phyloP scores from a whole-genome alignment of 2,329 filamentous ascomycete genomes.

The Fusarium sp. region DNA sequence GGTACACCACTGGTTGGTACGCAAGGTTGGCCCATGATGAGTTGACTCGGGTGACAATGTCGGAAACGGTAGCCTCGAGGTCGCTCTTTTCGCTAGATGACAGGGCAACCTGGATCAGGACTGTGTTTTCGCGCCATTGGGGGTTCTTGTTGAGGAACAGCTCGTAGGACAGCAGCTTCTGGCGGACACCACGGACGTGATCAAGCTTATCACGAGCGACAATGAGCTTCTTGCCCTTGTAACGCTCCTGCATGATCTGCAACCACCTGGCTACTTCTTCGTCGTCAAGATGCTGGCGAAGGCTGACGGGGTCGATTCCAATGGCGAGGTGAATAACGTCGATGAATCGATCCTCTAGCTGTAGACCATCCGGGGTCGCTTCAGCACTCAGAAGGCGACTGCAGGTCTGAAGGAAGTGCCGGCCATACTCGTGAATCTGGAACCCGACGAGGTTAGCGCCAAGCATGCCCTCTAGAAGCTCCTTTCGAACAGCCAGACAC shows the following conservation, averaged over 20 bases:
- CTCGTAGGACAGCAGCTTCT: slow-evolving; percentile 94
- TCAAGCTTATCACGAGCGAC: slow-evolving; percentile 96
- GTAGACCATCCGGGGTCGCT: slow-evolving; percentile 88
- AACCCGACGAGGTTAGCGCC: slow-evolving; percentile 95
- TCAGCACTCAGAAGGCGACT: slow-evolving; percentile 92
- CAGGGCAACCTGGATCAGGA: slow-evolving; percentile 94
- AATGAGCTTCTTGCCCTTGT: slow-evolving; percentile 90
- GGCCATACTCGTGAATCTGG: slow-evolving; percentile 92
- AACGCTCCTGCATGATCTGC: slow-evolving; percentile 84
- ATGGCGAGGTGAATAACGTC: slow-evolving; percentile 90
- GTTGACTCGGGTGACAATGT: slow-evolving; percentile 96
- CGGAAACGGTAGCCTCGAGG: slow-evolving; percentile 88
- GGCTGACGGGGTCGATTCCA: slow-evolving; percentile 87
- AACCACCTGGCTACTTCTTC: slow-evolving; percentile 85
- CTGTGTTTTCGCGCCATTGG: slow-evolving; percentile 88
- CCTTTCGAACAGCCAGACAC: slow-evolving; percentile 87
- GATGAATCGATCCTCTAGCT: slow-evolving; percentile 93
- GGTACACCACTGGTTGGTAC: slow-evolving; percentile 92
- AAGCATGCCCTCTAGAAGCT: slow-evolving; percentile 92
- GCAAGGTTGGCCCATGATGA: slow-evolving; percentile 91
- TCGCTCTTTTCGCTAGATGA: slow-evolving; percentile 92
- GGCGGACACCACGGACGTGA: slow-evolving; percentile 90
- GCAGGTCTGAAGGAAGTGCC: slow-evolving; percentile 96
- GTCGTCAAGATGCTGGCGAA: slow-evolving; percentile 80
- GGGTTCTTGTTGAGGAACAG: slow-evolving; percentile 95